Evolutionary conservation across 139 green algal genomes (phyloP), one percentile per base, ranked within the genome.

Genomic region (Marvania coccoides): DNA sequence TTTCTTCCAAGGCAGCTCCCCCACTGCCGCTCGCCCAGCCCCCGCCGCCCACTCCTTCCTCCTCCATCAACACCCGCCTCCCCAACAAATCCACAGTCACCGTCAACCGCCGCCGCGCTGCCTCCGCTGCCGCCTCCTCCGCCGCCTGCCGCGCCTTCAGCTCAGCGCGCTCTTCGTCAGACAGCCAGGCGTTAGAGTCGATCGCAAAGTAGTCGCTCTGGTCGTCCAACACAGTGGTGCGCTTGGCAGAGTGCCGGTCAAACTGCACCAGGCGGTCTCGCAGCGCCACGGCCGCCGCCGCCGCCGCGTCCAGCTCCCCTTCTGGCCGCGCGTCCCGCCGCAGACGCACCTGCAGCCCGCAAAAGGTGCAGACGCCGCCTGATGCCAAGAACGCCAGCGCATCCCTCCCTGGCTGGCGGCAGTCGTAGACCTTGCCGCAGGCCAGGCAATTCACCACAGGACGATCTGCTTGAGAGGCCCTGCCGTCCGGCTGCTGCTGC

Each of bases 191-290:
- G 61, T 97, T 96, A 37, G 77, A 80, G 33, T 98, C 91, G 26
- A 95, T 89, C 63, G 94, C 87, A 63, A 96, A 97, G 39, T 83
- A 98, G 66, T 98, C 92, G 14, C 71, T 85, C 75, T 98, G 91
- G 72, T 97, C 90, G 61, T 97, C 91, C 36, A 96, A 86, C 6
- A 97, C 88, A 0, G 72, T 81, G 2, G 92, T 98, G 37, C 92
- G 80, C 70, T 88, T 78, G 4, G 88, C 82, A 0, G 78, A 68
- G 47, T 95, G 76, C 29, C 88, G 72, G 68, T 96, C 88, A 70
- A 90, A 95, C 26, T 88, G 76, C 29, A 92, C 78, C 45, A 71
- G 48, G 2, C 61, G 23, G 42, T 72, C 40, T 51, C 19, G 39
- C 7, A 47, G 57, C 9, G 10, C 42, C 12, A 47, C n/a, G 5